Evolutionary conservation across 2,329 filamentous ascomycete genomes (phyloP).

Genomic region (Keithomyces neogunnii): DNA sequence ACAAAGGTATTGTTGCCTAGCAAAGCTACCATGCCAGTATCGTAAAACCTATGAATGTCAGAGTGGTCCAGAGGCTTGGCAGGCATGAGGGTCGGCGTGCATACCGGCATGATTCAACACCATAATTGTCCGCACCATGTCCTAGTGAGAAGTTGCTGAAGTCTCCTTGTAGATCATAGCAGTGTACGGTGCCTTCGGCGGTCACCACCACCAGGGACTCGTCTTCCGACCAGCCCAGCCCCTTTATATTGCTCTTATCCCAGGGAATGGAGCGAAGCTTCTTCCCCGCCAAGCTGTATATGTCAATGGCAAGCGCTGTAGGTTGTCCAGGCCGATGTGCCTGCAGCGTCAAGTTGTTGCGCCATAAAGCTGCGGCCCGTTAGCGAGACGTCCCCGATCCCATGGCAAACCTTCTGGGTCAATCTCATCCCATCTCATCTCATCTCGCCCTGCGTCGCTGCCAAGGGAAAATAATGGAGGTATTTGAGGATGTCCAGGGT

Average conservation of each 20-base stretch:
- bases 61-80: neutral
- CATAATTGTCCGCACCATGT: slow-evolving; percentile 78
- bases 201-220: slow-evolving; percentile 86
- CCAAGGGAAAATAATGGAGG: too few species aligned
- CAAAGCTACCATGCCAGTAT: slow-evolving; percentile 84
- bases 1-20: slow-evolving; percentile 82
- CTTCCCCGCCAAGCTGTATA: slow-evolving; percentile 90
- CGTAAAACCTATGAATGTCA: slow-evolving; percentile 56
- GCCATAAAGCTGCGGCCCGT: slow-evolving; percentile 61
- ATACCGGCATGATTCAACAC: slow-evolving; percentile 72
- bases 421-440: neutral
- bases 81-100: slow-evolving; percentile 1
- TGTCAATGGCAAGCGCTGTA: slow-evolving; percentile 77
- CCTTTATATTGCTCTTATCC: slow-evolving; percentile 83
- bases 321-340: slow-evolving; percentile 64
- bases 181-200: slow-evolving; percentile 81
- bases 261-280: slow-evolving; percentile 79
- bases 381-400: neutral
- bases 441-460: too few species aligned
- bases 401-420: neutral
- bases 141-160: slow-evolving; percentile 92
- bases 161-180: slow-evolving; percentile 88
- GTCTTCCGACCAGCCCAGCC: slow-evolving; percentile 92
- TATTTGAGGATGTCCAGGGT: neutral
- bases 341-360: slow-evolving; percentile 78